Evolutionary conservation across 176 grass and related monocot genomes (phyloP).

Genomic region (Ananas comosus): DNA sequence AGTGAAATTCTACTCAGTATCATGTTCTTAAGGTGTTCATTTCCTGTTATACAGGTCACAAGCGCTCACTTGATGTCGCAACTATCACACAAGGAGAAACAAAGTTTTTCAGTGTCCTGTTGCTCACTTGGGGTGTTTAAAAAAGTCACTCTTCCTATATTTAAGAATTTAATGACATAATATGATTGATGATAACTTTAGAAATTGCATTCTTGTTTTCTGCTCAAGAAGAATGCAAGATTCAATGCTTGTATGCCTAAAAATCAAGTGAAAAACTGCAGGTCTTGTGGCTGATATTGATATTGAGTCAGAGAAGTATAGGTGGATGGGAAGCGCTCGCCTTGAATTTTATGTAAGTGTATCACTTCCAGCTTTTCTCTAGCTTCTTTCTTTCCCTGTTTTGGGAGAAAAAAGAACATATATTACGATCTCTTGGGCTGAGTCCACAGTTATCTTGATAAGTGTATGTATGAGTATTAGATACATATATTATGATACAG

Average conservation of each 20-base stretch:
- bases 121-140: conserved; percentile 92
- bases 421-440: not conserved
- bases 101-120: conserved; percentile 86
- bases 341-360: conserved; percentile 70
- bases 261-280: conserved; percentile 39
- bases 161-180: not conserved
- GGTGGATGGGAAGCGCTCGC: conserved; percentile 97
- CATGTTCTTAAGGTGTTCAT: conserved; percentile 15
- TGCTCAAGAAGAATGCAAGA: too few species aligned
- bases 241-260: conserved; percentile 6
- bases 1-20: conserved; percentile 1
- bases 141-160: not conserved
- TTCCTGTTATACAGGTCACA: conserved; percentile 49
- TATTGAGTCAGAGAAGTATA: conserved; percentile 97
- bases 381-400: conserved; percentile 8
- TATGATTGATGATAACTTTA: not conserved
- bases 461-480: too few species aligned
- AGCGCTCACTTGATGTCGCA: conserved; percentile 70
- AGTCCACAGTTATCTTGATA: too few species aligned
- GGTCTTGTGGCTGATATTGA: conserved; percentile 91
- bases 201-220: too few species aligned
- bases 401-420: not conserved
- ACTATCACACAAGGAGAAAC: conserved; percentile 75
- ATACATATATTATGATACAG: too few species aligned
- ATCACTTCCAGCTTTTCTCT: not conserved